Percentiles rank a stretch among this genome's conserved stretches.
phyloP scores from a whole-genome alignment of 2,329 filamentous ascomycete genomes.

The Aspergillus costaricaensis region DNA sequence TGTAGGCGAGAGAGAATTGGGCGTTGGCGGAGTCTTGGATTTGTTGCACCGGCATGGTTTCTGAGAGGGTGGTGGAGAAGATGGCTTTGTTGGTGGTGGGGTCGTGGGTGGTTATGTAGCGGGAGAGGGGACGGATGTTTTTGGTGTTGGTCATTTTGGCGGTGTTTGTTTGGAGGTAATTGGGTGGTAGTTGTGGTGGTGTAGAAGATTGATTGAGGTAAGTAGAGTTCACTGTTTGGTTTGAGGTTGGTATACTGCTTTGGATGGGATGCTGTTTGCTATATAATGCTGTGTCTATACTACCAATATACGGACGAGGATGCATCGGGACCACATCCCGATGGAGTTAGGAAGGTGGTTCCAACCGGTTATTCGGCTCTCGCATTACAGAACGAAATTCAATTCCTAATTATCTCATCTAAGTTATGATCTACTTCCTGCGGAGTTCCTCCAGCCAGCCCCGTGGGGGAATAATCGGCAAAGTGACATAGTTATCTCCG shows the following conservation, averaged over 20 bases:
- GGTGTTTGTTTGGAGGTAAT: neutral
- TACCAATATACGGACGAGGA: neutral
- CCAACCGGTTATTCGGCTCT: neutral
- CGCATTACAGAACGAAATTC: neutral
- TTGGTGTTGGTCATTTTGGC: constrained; percentile 24
- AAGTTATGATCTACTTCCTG: neutral
- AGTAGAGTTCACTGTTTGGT: neutral
- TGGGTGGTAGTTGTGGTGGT: too few species aligned
- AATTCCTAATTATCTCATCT: neutral
- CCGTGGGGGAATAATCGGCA: constrained; percentile 49
- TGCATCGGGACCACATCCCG: constrained; percentile 29
- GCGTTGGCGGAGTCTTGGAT: constrained; percentile 48
- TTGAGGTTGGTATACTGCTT: neutral
- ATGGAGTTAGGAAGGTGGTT: neutral
- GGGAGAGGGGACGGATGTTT: constrained; percentile 38
- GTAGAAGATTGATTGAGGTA: too few species aligned
- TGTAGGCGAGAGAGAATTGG: constrained; percentile 53
- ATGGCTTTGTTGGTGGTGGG: constrained; percentile 36
- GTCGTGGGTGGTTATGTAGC: constrained; percentile 39
- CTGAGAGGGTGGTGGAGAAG: constrained; percentile 33
- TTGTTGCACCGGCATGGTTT: constrained; percentile 21
- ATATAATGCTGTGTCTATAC: neutral
- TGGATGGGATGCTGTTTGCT: neutral
- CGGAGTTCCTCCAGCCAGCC: neutral
- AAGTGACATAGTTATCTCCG: constrained; percentile 50